These are phyloP conservation scores for Malassezia vespertilionis DNA, from an alignment of 1,284 basidiomycete species.

Conservation along the genomic window DNA sequence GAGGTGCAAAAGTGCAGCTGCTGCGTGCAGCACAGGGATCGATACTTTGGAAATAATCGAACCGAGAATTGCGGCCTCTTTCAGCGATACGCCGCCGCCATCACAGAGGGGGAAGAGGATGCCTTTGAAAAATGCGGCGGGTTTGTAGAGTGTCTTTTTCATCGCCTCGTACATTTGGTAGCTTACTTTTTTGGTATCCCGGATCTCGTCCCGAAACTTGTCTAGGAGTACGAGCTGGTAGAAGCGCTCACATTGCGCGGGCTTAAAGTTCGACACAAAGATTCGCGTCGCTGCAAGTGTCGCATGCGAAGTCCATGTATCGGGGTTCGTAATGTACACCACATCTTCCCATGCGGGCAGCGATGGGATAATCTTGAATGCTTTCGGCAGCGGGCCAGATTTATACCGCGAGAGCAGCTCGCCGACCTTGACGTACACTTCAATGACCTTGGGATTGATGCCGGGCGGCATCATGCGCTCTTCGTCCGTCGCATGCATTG, in stretches of 20 bases:
- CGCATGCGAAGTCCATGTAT: constrained; percentile 90
- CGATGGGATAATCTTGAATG: constrained; percentile 95
- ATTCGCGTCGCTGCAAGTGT: constrained; percentile 87
- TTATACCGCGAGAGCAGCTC: constrained; percentile 79
- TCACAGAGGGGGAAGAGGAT: constrained; percentile 91
- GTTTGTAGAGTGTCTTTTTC: constrained; percentile 87
- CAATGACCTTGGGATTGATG: constrained; percentile 88
- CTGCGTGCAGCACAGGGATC: constrained; percentile 88
- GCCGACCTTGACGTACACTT: constrained; percentile 86
- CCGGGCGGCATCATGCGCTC: constrained; percentile 56
- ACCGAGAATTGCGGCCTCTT: constrained; percentile 88
- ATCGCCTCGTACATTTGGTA: constrained; percentile 88
- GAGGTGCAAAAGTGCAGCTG: constrained; percentile 82
- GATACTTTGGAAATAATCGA: constrained; percentile 84
- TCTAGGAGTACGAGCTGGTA: constrained; percentile 84
- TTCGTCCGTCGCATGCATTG: constrained; percentile 45
- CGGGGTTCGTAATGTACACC: constrained; percentile 80
- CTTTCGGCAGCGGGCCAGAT: constrained; percentile 87
- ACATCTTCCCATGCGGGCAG: constrained; percentile 92
- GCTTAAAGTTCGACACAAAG: constrained; percentile 94
- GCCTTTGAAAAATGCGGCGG: constrained; percentile 96
- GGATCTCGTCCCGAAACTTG: constrained; percentile 79
- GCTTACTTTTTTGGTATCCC: constrained; percentile 67
- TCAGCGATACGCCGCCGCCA: constrained; percentile 65
- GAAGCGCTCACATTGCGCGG: constrained; percentile 85